phyloP scores from a whole-genome alignment of 495 filamentous ascomycete genomes.

The Penicillium robsamsonii region DNA sequence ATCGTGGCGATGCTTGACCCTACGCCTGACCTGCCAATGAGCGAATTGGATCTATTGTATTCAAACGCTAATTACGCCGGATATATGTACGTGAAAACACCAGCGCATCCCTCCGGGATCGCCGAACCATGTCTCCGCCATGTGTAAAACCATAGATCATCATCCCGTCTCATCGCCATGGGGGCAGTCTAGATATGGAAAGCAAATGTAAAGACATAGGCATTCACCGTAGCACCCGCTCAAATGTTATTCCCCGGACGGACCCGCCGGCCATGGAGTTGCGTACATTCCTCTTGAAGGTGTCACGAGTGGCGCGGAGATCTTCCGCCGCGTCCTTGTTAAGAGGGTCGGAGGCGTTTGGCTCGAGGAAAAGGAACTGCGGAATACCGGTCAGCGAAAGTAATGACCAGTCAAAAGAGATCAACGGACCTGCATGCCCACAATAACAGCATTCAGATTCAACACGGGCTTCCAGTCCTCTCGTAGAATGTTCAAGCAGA shows the following conservation, averaged over 20 bases:
- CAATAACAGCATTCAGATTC: slow-evolving; percentile 94
- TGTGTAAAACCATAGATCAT: slow-evolving; percentile 20
- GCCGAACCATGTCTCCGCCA: slow-evolving; percentile 5
- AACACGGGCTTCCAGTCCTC: slow-evolving; percentile 99
- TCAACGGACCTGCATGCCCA: slow-evolving; percentile 75
- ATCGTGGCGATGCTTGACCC: background rate
- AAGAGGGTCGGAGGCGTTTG: slow-evolving; percentile 92
- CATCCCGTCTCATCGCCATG: slow-evolving; percentile 16
- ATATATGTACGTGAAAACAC: slow-evolving; percentile 29
- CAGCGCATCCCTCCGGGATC: slow-evolving; percentile 9
- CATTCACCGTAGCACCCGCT: slow-evolving; percentile 60
- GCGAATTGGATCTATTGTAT: slow-evolving; percentile 22
- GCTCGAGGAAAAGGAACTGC: slow-evolving; percentile 95
- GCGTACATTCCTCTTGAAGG: slow-evolving; percentile 88
- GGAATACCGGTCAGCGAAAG: slow-evolving; percentile 1
- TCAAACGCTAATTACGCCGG: slow-evolving; percentile 31
- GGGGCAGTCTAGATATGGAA: background rate
- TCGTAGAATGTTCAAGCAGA: slow-evolving; percentile 92
- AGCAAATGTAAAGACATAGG: slow-evolving; percentile 1
- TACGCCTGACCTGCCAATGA: background rate
- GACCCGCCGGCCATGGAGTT: slow-evolving; percentile 75
- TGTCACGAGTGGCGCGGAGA: slow-evolving; percentile 75
- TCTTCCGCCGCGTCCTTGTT: slow-evolving; percentile 98
- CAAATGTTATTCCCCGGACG: slow-evolving; percentile 70
- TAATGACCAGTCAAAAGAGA: background rate